phyloP scores from a whole-genome alignment of 768 basidiomycete genomes.

The Russula griseocarnosa region DNA sequence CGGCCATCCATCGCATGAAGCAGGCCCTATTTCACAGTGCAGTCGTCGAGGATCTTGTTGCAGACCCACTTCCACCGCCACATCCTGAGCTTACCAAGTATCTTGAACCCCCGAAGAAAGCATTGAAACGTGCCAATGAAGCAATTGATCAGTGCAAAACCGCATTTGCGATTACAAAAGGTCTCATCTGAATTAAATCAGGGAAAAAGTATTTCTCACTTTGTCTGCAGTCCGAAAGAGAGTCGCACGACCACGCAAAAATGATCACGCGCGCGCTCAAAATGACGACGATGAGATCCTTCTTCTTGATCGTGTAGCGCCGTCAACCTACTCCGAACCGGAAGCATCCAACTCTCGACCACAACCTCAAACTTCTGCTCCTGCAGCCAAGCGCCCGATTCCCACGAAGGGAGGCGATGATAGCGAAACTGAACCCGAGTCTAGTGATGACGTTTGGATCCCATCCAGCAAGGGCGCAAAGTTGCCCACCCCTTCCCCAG shows the following conservation, averaged over 20 bases:
- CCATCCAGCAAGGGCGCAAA: slow-evolving; percentile 28
- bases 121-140: slow-evolving; percentile 55
- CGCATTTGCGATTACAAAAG: slow-evolving; percentile 74
- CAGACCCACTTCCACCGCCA: slow-evolving; percentile 75
- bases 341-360: slow-evolving; percentile 30
- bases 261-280: slow-evolving; percentile 55
- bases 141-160: slow-evolving; percentile 59
- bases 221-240: slow-evolving; percentile 55
- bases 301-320: slow-evolving; percentile 23
- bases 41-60: slow-evolving; percentile 65
- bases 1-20: slow-evolving; percentile 84
- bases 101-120: slow-evolving; percentile 69
- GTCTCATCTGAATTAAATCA: slow-evolving; percentile 36
- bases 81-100: slow-evolving; percentile 84
- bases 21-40: slow-evolving; percentile 92
- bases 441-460: slow-evolving; percentile 40
- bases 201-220: neutral
- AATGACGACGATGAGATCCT: slow-evolving; percentile 45
- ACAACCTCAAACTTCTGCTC: slow-evolving; percentile 13
- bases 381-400: slow-evolving; percentile 29
- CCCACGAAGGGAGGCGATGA: slow-evolving; percentile 34
- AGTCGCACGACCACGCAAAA: slow-evolving; percentile 52
- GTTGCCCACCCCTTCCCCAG: slow-evolving; percentile 28
- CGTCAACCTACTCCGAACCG: slow-evolving; percentile 28
- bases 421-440: slow-evolving; percentile 54